Base-by-base conservation (phyloP, 176 grass and related monocot genomes). In the Poa pratensis region DNA sequence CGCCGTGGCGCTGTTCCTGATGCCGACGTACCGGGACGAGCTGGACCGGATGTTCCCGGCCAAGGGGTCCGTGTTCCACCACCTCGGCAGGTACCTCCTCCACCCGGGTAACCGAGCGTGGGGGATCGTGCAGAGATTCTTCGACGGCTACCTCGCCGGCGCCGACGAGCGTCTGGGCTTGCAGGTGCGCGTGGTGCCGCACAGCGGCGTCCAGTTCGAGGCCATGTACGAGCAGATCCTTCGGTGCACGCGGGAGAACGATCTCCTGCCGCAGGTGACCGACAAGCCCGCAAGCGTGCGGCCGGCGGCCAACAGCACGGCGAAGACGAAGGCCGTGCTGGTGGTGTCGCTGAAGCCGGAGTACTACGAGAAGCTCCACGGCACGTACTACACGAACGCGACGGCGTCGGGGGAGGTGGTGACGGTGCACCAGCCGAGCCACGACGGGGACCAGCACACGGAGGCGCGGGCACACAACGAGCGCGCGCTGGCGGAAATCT, bases 1-100 rank as follows among this genome's bases (percentile, higher is more conserved):
- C 77, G 91, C 84, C 3, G 84, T 90, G 14, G 82, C 69, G 8
- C 86, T 98, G 7, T 98, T 95, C 87, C 81, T 95, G 0, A 45
- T 93, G 43, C 89, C 83, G 1, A 22, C 35, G 76, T 95, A 91
- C 84, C 80, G 90, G 22, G 59, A 70, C 11, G 91, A 98, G 55
- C 87, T 98, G 19, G 57, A 43, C 7, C 53, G 68, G 8, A 78
- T 98, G 87, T 98, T 98, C 78, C 93, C 95, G 32, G 83, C 77
- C 32, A 93, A 91, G 77, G 87, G 26, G 1, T 76, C 91, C 0
- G 88, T 95, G 53, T 98, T 95, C 89, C 90, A 98, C 81, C 95
- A 90, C 67, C 86, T 98, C 64, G 83, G 89, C 8, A 45, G 95
- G 59, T 98, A 95, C 28, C 91, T 98, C 13, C 69, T 98, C 76